A percentile compares a stretch with the other conserved stretches of the same genome.
Evolutionary conservation across 257 asterid species (phyloP).

Genomic region (Leptodermis oblonga): DNA sequence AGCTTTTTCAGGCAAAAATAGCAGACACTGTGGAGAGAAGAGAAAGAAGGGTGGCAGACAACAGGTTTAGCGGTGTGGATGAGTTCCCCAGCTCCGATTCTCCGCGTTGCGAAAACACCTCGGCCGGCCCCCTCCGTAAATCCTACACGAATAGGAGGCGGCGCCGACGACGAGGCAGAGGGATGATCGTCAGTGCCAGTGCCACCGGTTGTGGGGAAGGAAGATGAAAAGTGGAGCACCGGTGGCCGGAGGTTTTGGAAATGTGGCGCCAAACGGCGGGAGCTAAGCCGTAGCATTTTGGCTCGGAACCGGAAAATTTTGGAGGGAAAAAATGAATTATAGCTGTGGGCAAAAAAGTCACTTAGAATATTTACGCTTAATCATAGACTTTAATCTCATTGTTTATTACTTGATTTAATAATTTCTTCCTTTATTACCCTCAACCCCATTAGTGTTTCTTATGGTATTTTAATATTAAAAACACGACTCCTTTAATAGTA

Average conservation of each 20-base stretch:
- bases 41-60: constrained; percentile 55
- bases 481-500: too few species aligned
- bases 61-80: constrained; percentile 69
- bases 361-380: too few species aligned
- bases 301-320: background rate
- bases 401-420: too few species aligned
- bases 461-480: too few species aligned
- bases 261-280: constrained; percentile 32
- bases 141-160: constrained; percentile 58
- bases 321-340: background rate
- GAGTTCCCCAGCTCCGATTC: constrained; percentile 59
- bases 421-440: too few species aligned
- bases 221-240: background rate
- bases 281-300: constrained; percentile 12
- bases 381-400: too few species aligned
- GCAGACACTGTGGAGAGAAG: constrained; percentile 48
- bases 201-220: constrained; percentile 11
- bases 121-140: constrained; percentile 57
- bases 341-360: background rate
- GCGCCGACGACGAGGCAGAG: constrained; percentile 28
- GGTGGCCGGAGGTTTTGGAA: constrained; percentile 18
- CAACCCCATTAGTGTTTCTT: too few species aligned
- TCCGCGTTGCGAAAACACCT: constrained; percentile 61
- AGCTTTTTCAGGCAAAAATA: constrained; percentile 60
- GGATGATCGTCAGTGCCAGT: constrained; percentile 4